These are phyloP conservation scores for Zalaria sp. DNA, from an alignment of 2,329 filamentous ascomycete species.

Conservation along the genomic window DNA sequence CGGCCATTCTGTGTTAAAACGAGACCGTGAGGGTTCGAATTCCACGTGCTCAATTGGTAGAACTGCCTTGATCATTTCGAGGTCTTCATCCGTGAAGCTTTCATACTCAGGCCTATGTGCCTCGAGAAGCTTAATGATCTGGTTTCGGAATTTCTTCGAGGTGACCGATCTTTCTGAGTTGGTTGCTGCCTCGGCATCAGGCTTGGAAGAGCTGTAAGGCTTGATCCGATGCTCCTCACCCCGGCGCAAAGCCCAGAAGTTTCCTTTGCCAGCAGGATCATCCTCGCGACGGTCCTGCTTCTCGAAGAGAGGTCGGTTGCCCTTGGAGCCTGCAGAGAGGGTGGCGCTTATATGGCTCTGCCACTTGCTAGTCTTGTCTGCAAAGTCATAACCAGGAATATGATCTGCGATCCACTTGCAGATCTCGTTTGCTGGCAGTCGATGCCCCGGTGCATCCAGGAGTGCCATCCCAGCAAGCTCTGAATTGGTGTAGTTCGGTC, in stretches of 20 bases:
- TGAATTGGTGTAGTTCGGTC: conserved; percentile 5
- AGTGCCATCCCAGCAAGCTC: conserved; percentile 17
- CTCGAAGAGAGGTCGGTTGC: neutral
- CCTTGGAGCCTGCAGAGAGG: neutral
- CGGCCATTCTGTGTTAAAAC: no score
- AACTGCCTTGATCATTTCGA: no score
- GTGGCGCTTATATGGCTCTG: conserved; percentile 1
- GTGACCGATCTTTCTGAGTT: no score
- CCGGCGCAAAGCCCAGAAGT: conserved; percentile 10
- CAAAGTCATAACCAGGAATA: conserved; percentile 11
- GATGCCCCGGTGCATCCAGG: conserved; percentile 9
- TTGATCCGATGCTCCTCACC: conserved; percentile 6
- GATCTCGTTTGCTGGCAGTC: conserved; percentile 9
- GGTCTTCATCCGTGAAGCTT: no score
- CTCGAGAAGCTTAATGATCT: no score
- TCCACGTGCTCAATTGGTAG: no score
- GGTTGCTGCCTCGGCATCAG: no score
- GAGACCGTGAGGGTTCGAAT: no score
- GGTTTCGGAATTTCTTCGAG: no score
- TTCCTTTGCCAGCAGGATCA: neutral
- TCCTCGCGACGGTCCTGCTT: neutral
- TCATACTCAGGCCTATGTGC: no score
- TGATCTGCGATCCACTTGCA: conserved; percentile 15
- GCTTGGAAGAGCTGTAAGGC: no score
- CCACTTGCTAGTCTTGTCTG: conserved; percentile 8